phyloP scores from a whole-genome alignment of 164 flowering plant species.

The Vitis riparia region DNA sequence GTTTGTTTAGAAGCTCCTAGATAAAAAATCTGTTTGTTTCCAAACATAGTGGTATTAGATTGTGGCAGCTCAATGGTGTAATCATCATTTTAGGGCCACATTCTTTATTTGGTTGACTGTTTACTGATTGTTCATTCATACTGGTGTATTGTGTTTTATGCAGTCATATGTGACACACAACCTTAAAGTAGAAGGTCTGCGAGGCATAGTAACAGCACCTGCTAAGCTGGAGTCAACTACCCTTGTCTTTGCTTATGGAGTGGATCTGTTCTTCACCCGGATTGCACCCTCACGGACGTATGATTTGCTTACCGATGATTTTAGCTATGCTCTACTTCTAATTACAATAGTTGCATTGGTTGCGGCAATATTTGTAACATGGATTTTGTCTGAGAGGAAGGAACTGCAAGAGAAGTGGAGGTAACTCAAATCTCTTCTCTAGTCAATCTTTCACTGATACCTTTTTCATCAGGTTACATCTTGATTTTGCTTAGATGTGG shows the following conservation, averaged over 20 bases:
- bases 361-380: constrained; percentile 82
- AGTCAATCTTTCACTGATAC: background rate
- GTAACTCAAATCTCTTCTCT: constrained; percentile 31
- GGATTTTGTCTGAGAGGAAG: constrained; percentile 89
- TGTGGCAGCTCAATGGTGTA: no score
- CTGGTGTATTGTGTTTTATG: constrained; percentile 15
- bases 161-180: constrained; percentile 93
- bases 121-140: background rate
- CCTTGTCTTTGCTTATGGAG: constrained; percentile 81
- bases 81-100: background rate
- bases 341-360: constrained; percentile 79
- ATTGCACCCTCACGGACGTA: constrained; percentile 92
- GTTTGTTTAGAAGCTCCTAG: no score
- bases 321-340: constrained; percentile 89
- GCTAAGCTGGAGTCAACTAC: constrained; percentile 89
- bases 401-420: constrained; percentile 93
- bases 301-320: constrained; percentile 93
- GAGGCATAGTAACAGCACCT: constrained; percentile 64
- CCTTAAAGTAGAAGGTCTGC: constrained; percentile 83
- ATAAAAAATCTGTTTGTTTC: no score
- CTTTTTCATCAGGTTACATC: background rate
- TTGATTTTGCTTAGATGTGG: constrained; percentile 12
- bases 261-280: constrained; percentile 83
- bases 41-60: no score
- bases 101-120: background rate